These are phyloP conservation scores for Zygotorulaspora sp. DNA, from an alignment of 805 yeast species.

Conservation along the genomic window DNA sequence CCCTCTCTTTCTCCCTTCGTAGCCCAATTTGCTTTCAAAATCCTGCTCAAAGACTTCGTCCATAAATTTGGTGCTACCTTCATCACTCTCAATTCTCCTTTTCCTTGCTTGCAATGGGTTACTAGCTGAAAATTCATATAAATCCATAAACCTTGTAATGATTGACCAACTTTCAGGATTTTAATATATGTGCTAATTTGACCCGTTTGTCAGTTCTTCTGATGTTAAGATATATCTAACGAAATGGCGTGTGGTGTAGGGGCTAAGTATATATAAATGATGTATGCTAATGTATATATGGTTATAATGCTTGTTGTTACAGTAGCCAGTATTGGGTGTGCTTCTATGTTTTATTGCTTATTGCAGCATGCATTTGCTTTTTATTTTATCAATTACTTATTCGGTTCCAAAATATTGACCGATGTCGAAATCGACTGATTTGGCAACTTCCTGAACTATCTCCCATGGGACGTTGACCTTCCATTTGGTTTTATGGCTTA, in stretches of 20 bases:
- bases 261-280: too few relatives aligned
- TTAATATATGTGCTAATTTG: too few relatives aligned
- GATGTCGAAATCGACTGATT: slow-evolving; percentile 61
- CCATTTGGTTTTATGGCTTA: slow-evolving; percentile 73
- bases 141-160: not conserved
- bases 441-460: slow-evolving; percentile 54
- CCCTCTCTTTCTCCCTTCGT: slow-evolving; percentile 5
- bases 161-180: too few relatives aligned
- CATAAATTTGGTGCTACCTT: slow-evolving; percentile 2
- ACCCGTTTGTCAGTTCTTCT: too few relatives aligned
- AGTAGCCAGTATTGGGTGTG: too few relatives aligned
- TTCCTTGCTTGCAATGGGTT: slow-evolving; percentile 5
- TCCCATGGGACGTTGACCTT: slow-evolving; percentile 70
- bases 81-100: not conserved
- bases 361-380: too few relatives aligned
- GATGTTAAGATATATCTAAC: too few relatives aligned
- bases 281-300: too few relatives aligned
- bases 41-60: slow-evolving; percentile 9
- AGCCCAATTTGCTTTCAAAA: slow-evolving; percentile 4
- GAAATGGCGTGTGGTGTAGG: too few relatives aligned
- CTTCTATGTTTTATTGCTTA: too few relatives aligned
- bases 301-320: too few relatives aligned
- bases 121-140: not conserved
- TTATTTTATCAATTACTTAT: too few relatives aligned
- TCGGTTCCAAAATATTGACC: slow-evolving; percentile 48